Percentiles rank a stretch among this genome's conserved stretches.
Conservation (phyloP, 306 rosid species). For the Begonia loranthoides region DNA sequence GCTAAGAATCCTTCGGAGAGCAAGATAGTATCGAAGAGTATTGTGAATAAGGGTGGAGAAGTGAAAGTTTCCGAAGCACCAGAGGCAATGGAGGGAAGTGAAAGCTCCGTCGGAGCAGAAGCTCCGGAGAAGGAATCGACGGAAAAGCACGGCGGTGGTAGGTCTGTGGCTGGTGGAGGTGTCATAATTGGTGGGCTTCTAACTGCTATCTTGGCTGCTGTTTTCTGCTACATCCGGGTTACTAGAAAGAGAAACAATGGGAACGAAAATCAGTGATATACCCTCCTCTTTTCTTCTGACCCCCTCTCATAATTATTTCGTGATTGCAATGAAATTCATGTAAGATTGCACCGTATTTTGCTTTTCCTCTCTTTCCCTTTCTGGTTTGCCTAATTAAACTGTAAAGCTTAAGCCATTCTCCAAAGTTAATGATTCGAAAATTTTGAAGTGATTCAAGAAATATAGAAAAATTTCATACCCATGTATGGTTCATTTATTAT, state of each 20-base stretch:
- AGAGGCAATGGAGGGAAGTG: neutral
- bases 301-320: no score
- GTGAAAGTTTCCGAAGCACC: neutral
- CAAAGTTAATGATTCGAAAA: no score
- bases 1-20: neutral
- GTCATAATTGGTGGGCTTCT: conserved; percentile 76
- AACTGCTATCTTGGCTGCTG: conserved; percentile 63
- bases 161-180: conserved; percentile 77
- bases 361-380: no score
- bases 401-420: no score
- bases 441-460: no score
- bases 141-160: conserved; percentile 48
- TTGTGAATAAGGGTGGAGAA: neutral
- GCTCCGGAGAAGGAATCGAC: conserved; percentile 41
- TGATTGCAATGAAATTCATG: no score
- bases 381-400: no score
- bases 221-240: conserved; percentile 74
- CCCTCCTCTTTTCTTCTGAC: no score
- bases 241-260: conserved; percentile 31
- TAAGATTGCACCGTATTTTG: no score
- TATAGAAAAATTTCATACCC: no score
- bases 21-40: neutral
- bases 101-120: conserved; percentile 13
- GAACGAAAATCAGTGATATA: neutral
- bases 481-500: no score